A percentile compares a stretch with the other conserved stretches of the same genome.
These are phyloP conservation scores for Saturnispora ahearnii DNA, from an alignment of 805 yeast genomes.

Conservation along the genomic window DNA sequence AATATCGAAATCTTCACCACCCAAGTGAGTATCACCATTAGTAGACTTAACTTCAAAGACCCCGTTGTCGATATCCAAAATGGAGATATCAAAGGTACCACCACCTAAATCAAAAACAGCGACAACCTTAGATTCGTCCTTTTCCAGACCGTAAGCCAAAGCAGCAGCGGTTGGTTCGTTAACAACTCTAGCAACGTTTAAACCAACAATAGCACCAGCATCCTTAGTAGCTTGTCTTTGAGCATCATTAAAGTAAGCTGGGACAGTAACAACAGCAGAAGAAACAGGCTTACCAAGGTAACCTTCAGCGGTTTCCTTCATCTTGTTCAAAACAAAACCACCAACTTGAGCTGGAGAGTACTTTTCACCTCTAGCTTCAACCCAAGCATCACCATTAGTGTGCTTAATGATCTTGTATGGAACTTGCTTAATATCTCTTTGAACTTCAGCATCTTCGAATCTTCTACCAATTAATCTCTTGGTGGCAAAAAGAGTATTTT, in stretches of 20 bases:
- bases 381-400: constrained; percentile 63
- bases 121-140: constrained; percentile 46
- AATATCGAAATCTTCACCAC: constrained; percentile 91
- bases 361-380: constrained; percentile 37
- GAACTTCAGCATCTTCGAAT: constrained; percentile 60
- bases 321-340: constrained; percentile 74
- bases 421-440: constrained; percentile 50
- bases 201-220: constrained; percentile 95
- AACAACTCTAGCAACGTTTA: constrained; percentile 81
- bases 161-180: constrained; percentile 94
- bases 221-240: constrained; percentile 93
- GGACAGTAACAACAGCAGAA: constrained; percentile 88
- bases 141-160: constrained; percentile 89
- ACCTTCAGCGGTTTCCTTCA: constrained; percentile 97
- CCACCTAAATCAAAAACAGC: constrained; percentile 98
- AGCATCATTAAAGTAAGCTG: constrained; percentile 85
- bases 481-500: constrained; percentile 73
- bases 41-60: constrained; percentile 97
- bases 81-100: constrained; percentile 96
- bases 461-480: constrained; percentile 73
- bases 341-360: constrained; percentile 68
- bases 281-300: constrained; percentile 78
- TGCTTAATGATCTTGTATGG: constrained; percentile 57
- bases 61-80: constrained; percentile 94
- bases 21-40: constrained; percentile 90